Evolutionary conservation across 345 rosid genomes (phyloP), one percentile per base, ranked within the genome.

Genomic region (Citrus hindsii): DNA sequence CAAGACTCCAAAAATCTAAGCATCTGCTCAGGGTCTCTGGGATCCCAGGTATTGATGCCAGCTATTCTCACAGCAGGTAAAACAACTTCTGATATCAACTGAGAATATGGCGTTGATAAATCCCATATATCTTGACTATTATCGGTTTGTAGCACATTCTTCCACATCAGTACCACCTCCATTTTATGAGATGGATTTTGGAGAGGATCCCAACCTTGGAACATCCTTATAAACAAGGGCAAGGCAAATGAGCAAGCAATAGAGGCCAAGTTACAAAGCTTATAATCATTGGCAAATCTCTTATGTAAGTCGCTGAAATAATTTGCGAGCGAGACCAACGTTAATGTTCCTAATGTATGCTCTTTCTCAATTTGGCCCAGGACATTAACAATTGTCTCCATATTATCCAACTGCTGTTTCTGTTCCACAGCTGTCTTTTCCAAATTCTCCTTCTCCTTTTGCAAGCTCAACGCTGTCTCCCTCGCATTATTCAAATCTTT

Each of bases 191-290:
- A 76, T 38, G 97, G 91, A 77, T 91, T 93, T 59, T 48, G 79
- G 66, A 96, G 94, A 82, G 98, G 97, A 74, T 96, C 94, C 99
- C 98, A 94, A 32, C 94, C 97, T 79, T 94, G 99, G 86, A 96
- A 96, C 85, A 86, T 86, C 80, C 95, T 88, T 55, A 88, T 92
- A 82, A 95, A 90, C 61, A 92, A 83, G 79, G 98, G 97, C 82
- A 91, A 78, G 73, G 97, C 94, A 80, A 82, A 82, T 51, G 96
- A 86, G 77, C 94, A 92, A 24, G 97, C 98, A 82, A 92, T 86
- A 82, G 89, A 81, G 10, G 97, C 84, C 80, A 96, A 83, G 88
- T 90, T 89, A 82, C 92, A 91, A 32, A 93, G 87, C 83, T 88
- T 89, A 73, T 91, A 95, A 85, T 93, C 97, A 77, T 92, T 88